Percentiles rank a stretch among this genome's conserved stretches.
Conservation (phyloP, 371 early-diverging fungal genomes). For the Furculomyces boomerangus region DNA sequence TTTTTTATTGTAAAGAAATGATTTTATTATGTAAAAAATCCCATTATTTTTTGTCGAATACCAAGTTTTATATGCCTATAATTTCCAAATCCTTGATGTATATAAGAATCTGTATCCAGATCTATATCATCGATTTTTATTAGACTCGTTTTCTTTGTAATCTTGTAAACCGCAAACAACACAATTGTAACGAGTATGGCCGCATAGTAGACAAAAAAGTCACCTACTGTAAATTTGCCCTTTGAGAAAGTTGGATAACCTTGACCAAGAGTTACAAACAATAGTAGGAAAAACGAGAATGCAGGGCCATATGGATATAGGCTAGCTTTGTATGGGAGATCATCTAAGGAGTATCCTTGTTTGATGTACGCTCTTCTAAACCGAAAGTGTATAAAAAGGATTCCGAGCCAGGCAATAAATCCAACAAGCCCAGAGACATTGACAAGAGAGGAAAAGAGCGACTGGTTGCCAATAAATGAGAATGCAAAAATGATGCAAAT, state of each 20-base stretch:
- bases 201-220: conserved; percentile 17
- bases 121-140: conserved; percentile 21
- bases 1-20: too few relatives aligned
- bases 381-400: conserved; percentile 52
- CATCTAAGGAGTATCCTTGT: conserved; percentile 41
- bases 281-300: conserved; percentile 32
- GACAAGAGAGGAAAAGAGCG: conserved; percentile 50
- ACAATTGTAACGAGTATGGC: conserved; percentile 25
- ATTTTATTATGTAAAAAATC: too few relatives aligned
- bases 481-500: conserved; percentile 12
- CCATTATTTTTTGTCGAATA: too few relatives aligned
- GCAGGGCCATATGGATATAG: conserved; percentile 54
- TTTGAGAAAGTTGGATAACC: conserved; percentile 27
- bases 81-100: not conserved
- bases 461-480: conserved; percentile 20
- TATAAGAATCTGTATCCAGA: conserved; percentile 10
- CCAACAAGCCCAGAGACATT: conserved; percentile 52
- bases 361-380: conserved; percentile 55
- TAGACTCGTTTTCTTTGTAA: conserved; percentile 12
- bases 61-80: not conserved
- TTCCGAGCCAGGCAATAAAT: conserved; percentile 60
- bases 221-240: conserved; percentile 8
- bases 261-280: conserved; percentile 40
- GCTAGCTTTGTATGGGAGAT: conserved; percentile 51
- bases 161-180: conserved; percentile 20